Percentiles rank a stretch among this genome's conserved stretches.
Evolutionary conservation across 176 grass and related monocot genomes (phyloP).

Genomic region (Poa annua): DNA sequence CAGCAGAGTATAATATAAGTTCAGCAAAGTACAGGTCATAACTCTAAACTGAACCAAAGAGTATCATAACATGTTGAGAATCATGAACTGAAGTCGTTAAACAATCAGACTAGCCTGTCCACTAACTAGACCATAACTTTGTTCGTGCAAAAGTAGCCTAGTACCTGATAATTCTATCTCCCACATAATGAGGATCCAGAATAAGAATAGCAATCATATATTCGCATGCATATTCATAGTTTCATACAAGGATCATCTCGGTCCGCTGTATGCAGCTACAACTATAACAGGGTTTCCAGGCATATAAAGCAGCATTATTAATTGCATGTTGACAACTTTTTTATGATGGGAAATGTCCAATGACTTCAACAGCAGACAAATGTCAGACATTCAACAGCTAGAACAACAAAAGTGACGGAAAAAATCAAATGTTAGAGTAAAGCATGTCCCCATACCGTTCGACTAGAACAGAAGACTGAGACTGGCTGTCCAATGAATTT

Average conservation of each 20-base stretch:
- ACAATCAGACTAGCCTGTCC: not conserved
- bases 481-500: constrained; percentile 88
- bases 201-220: constrained; percentile 21
- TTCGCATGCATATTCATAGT: not conserved
- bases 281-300: not conserved
- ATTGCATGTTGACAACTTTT: constrained; percentile 7
- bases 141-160: not conserved
- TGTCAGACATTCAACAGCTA: not conserved
- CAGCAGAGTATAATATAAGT: not conserved
- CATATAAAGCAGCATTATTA: constrained; percentile 6
- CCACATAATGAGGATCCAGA: not conserved
- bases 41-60: not conserved
- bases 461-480: constrained; percentile 75
- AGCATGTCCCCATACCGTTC: constrained; percentile 61
- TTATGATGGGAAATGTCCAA: not conserved
- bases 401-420: constrained; percentile 9
- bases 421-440: constrained; percentile 13
- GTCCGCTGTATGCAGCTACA: not conserved
- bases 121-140: not conserved
- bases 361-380: constrained; percentile 19
- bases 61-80: constrained; percentile 21
- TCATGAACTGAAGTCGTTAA: not conserved
- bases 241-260: not conserved
- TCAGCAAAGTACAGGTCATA: constrained; percentile 6
- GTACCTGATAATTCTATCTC: constrained; percentile 2